These are phyloP conservation scores for Amanita inopinata DNA, from an alignment of 768 basidiomycete genomes.

Conservation along the genomic window DNA sequence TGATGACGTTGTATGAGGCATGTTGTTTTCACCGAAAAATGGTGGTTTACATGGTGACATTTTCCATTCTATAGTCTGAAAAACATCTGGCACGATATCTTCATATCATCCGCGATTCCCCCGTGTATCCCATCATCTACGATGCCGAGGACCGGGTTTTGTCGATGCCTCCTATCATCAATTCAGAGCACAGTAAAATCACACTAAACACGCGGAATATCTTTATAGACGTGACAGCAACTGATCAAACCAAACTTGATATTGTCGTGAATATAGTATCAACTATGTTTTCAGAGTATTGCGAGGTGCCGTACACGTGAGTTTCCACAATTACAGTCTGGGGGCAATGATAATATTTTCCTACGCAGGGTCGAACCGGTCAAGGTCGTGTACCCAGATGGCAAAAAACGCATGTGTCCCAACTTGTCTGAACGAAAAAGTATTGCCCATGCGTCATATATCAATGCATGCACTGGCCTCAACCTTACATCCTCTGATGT, in stretches of 20 bases:
- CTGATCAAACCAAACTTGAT: slow-evolving; percentile 91
- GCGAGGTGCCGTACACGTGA: slow-evolving; percentile 84
- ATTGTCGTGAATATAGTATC: slow-evolving; percentile 93
- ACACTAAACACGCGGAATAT: slow-evolving; percentile 87
- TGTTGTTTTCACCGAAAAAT: background rate
- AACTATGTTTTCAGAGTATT: slow-evolving; percentile 99
- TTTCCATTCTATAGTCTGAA: slow-evolving; percentile 53
- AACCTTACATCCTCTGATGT: slow-evolving; percentile 57
- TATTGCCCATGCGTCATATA: slow-evolving; percentile 75
- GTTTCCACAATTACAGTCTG: slow-evolving; percentile 18
- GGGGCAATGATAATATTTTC: slow-evolving; percentile 1
- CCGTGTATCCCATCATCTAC: slow-evolving; percentile 97
- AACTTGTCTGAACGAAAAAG: slow-evolving; percentile 67
- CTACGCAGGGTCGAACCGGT: slow-evolving; percentile 81
- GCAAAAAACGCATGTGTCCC: slow-evolving; percentile 67
- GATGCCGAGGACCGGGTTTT: slow-evolving; percentile 80
- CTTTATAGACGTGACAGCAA: slow-evolving; percentile 96
- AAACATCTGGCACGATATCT: slow-evolving; percentile 86
- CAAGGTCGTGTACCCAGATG: slow-evolving; percentile 72
- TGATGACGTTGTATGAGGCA: slow-evolving; percentile 94
- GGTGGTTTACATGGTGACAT: background rate
- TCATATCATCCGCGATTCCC: slow-evolving; percentile 87
- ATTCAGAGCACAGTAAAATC: slow-evolving; percentile 96
- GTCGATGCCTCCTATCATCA: slow-evolving; percentile 98
- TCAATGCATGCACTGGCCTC: slow-evolving; percentile 94